Percentiles rank a stretch among this genome's conserved stretches.
Evolutionary conservation across 805 yeast species (phyloP).

Genomic region (Sungouiella thailandica): DNA sequence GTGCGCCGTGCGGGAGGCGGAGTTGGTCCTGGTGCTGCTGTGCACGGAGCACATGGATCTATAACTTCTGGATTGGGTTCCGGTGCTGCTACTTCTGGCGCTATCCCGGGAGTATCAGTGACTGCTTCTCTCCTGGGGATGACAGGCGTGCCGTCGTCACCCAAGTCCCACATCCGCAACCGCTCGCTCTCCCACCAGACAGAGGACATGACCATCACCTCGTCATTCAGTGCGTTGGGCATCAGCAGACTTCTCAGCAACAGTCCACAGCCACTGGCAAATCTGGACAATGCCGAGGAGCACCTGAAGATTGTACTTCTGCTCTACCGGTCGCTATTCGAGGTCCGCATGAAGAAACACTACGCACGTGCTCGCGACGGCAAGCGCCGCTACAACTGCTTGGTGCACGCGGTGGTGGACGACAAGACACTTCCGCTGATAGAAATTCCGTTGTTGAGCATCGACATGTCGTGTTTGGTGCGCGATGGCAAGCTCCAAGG

Average conservation of each 20-base stretch:
- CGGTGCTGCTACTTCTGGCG: too few relatives aligned
- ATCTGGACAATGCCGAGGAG: slow-evolving; percentile 10
- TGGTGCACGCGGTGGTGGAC: slow-evolving; percentile 33
- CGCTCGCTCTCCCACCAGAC: background rate
- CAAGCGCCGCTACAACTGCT: slow-evolving; percentile 12
- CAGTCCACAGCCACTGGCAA: slow-evolving; percentile 4
- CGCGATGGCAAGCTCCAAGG: slow-evolving; percentile 34
- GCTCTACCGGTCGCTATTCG: slow-evolving; percentile 31
- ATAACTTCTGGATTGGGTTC: background rate
- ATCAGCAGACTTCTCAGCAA: slow-evolving; percentile 12
- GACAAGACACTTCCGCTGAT: slow-evolving; percentile 37
- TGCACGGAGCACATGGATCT: background rate
- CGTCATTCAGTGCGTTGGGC: slow-evolving; percentile 13
- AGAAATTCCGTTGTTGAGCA: slow-evolving; percentile 28
- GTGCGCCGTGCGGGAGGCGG: background rate
- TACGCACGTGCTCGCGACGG: slow-evolving; percentile 17
- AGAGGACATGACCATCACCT: slow-evolving; percentile 9
- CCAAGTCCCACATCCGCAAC: background rate
- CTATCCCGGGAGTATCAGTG: too few relatives aligned
- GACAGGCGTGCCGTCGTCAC: background rate
- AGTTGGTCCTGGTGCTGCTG: background rate
- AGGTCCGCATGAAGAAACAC: slow-evolving; percentile 30
- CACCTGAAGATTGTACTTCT: slow-evolving; percentile 26
- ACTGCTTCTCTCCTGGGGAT: too few relatives aligned
- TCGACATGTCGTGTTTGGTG: slow-evolving; percentile 30